Percentiles rank a stretch among this genome's conserved stretches.
phyloP scores from a whole-genome alignment of 257 asterid species.

The Datura wrightii region DNA sequence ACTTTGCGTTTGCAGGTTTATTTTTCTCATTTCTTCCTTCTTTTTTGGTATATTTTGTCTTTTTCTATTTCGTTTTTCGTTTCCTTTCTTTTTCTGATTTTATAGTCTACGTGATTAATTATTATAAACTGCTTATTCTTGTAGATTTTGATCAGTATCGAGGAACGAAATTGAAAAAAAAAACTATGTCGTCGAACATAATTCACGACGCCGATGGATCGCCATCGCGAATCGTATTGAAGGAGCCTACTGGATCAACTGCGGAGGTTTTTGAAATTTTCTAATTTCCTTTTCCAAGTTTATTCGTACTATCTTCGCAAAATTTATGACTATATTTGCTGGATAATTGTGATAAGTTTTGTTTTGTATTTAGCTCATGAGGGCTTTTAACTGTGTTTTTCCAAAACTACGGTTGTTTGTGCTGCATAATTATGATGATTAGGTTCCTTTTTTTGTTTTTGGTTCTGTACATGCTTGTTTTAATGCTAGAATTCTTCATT shows the following conservation, averaged over 20 bases:
- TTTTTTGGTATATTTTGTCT: conserved; percentile 19
- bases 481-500: background rate
- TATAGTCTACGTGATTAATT: conserved; percentile 32
- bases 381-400: background rate
- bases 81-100: background rate
- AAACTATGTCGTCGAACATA: conserved; percentile 54
- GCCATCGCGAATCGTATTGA: conserved; percentile 57
- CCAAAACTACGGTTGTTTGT: background rate
- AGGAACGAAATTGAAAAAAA: conserved; percentile 43
- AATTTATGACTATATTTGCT: background rate
- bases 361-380: background rate
- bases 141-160: conserved; percentile 32
- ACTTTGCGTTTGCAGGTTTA: conserved; percentile 28
- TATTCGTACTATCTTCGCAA: background rate
- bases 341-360: background rate
- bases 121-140: background rate
- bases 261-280: conserved; percentile 59
- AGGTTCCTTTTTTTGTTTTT: background rate
- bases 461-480: background rate
- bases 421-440: conserved; percentile 21
- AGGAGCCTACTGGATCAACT: conserved; percentile 77
- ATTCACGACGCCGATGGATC: conserved; percentile 63
- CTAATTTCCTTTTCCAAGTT: background rate
- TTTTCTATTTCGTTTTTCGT: too few species aligned
- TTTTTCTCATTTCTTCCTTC: conserved; percentile 24